phyloP scores from a whole-genome alignment of 805 yeast genomes.

The Kodamaea kaohsiungensis region DNA sequence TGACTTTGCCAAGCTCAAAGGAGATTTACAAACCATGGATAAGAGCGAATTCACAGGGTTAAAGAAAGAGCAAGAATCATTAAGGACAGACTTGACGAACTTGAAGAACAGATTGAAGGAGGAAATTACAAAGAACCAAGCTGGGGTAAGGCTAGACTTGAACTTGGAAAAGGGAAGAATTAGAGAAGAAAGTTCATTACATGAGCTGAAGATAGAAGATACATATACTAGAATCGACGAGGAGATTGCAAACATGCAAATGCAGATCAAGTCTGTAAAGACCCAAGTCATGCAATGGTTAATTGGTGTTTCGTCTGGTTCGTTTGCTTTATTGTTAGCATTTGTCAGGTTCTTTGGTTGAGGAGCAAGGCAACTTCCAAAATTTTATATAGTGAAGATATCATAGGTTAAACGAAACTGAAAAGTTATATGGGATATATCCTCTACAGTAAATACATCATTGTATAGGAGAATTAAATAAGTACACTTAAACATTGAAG shows the following conservation, averaged over 20 bases:
- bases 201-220: constrained; percentile 91
- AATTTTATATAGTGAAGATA: too few species aligned
- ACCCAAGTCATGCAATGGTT: constrained; percentile 98
- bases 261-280: constrained; percentile 92
- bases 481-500: too few species aligned
- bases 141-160: constrained; percentile 86
- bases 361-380: too few species aligned
- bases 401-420: too few species aligned
- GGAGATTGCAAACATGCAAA: constrained; percentile 90
- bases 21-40: constrained; percentile 87
- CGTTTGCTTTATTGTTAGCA: constrained; percentile 90
- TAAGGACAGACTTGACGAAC: constrained; percentile 82
- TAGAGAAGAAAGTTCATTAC: constrained; percentile 89
- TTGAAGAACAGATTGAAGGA: constrained; percentile 82
- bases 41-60: constrained; percentile 79
- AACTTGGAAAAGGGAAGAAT: constrained; percentile 94
- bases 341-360: constrained; percentile 79
- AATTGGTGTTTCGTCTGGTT: constrained; percentile 97
- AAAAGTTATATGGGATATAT: too few species aligned
- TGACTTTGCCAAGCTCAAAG: constrained; percentile 91
- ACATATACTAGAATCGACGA: constrained; percentile 94
- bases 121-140: constrained; percentile 86
- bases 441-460: too few species aligned
- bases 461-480: too few species aligned
- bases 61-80: constrained; percentile 83